Evolutionary conservation across 2,329 filamentous ascomycete species (phyloP), one percentile per base, ranked within the genome.

Genomic region (Fusarium sp.): DNA sequence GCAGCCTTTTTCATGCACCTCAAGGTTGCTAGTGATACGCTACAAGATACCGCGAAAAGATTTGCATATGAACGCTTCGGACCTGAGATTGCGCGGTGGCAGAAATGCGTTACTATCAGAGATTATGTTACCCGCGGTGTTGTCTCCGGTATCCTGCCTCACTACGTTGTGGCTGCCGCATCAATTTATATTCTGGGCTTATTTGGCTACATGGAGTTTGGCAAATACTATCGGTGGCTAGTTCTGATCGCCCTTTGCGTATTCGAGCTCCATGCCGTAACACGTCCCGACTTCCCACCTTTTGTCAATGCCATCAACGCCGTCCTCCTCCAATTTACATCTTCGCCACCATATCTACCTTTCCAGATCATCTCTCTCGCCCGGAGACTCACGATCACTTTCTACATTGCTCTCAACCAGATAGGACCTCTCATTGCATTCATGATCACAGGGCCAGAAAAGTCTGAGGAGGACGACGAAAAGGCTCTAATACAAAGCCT

Each of bases 51-150:
- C 6, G 91, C 90, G 2, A 91, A 89, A 78, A 89, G 94, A 63
- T 97, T 96, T 81, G 95, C 94, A 13, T 98, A 98, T 83, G 94
- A 98, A 80, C 91, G 94, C 54, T 95, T 98, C 81, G 95, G 95
- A 1, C 92, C 94, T 2, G 90, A 90, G 35, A 87, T 95, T 26
- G 82, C 92, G 18, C 80, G 81, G 14, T 96, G 92, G 92, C 85
- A 88, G 73, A 86, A 89, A 73, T 92, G 90, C 83, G 84, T 87
- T 60, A 94, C 92, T 1, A 84, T 93, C 63, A 88, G 88, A 68
- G 95, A 98, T 80, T 97, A 90, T 80, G 85, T 97, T 54, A 85
- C 88, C 59, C 85, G 87, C 20, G 95, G 94, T 62, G 84, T 85
- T 63, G 67, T 94, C n/a, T 87, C 88, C 73, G 81, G 82, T 17